Evolutionary conservation across 2,329 filamentous ascomycete genomes (phyloP).

Genomic region (Zalaria obscura): DNA sequence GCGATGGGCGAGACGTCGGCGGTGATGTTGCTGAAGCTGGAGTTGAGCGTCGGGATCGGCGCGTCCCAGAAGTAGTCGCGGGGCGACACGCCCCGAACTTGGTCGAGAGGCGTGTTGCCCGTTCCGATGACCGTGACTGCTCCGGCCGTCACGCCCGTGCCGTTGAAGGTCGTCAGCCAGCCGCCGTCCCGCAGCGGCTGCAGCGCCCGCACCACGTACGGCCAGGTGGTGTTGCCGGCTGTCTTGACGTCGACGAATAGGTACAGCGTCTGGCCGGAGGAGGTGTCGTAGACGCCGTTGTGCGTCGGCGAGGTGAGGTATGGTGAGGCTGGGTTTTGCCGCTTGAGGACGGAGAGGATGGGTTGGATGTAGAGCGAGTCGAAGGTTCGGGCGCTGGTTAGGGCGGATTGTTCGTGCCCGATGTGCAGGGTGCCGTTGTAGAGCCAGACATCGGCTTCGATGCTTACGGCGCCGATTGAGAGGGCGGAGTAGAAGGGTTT

Average conservation of each 20-base stretch:
- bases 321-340: constrained; percentile 39
- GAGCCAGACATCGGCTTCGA: constrained; percentile 49
- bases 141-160: constrained; percentile 27
- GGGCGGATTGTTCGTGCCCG: constrained; percentile 39
- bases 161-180: constrained; percentile 40
- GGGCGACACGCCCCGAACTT: constrained; percentile 29
- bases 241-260: constrained; percentile 49
- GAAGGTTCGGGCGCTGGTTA: constrained; percentile 40
- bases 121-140: constrained; percentile 50
- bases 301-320: constrained; percentile 35
- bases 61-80: constrained; percentile 49
- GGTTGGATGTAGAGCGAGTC: constrained; percentile 45
- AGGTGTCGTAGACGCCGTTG: constrained; percentile 48
- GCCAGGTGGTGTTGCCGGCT: constrained; percentile 39
- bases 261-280: constrained; percentile 43
- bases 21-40: constrained; percentile 31
- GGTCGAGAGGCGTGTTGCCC: constrained; percentile 37
- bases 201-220: constrained; percentile 40
- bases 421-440: constrained; percentile 41
- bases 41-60: constrained; percentile 31
- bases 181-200: constrained; percentile 39
- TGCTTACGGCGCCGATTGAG: constrained; percentile 40
- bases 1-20: constrained; percentile 38
- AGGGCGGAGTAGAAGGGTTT: constrained; percentile 38
- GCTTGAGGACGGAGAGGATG: constrained; percentile 39